Base-by-base conservation (phyloP, 805 yeast genomes). In the Danielozyma ontarioensis region DNA sequence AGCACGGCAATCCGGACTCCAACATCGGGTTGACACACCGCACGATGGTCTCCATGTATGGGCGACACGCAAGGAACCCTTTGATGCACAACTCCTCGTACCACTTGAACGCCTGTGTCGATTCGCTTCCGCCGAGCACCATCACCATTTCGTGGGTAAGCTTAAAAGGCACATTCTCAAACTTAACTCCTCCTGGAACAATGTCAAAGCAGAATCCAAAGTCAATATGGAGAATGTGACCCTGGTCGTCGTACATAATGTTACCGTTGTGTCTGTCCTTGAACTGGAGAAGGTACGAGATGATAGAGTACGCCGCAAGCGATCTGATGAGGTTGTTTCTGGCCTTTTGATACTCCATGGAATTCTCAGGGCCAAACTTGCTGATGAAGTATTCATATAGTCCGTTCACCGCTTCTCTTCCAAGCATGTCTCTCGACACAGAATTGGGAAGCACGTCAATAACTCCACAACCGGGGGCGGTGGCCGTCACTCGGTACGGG, bases 381-480 rank as follows among this genome's bases (percentile, higher is more conserved):
- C 93, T 79, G 28, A 79, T 77, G 61, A 82, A 93, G 62, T 90
- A 93, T 52, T 90, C 96, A 53, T 86, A 88, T 35, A 93, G 68
- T 2, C 97, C 98, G 59, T 93, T 93, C 17, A 93, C 98, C 1
- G 98, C 98, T 54, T 93, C 99, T 51, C 99, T 77, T 27, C 99
- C 99, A 33, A 93, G 72, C 97, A 93, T 90, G 62, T 93, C 99
- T 63, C 99, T 78, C 27, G 96, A 87, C 17, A 87, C 81, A 4
- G 97, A 83, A 54, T 90, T 85, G 22, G 98, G 98, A 44, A 93
- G 71, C 21, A 94, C 98, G 56, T 94, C 99, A 64, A 93, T 93
- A 28, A 93, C 95, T 60, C 99, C 99, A 66, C 97, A 89, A 0
- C 99, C 98, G 1, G 98, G 97, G 2, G 96, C 96, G 7, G 99